phyloP scores from a whole-genome alignment of 768 basidiomycete genomes.

The Coprinopsis sp. region DNA sequence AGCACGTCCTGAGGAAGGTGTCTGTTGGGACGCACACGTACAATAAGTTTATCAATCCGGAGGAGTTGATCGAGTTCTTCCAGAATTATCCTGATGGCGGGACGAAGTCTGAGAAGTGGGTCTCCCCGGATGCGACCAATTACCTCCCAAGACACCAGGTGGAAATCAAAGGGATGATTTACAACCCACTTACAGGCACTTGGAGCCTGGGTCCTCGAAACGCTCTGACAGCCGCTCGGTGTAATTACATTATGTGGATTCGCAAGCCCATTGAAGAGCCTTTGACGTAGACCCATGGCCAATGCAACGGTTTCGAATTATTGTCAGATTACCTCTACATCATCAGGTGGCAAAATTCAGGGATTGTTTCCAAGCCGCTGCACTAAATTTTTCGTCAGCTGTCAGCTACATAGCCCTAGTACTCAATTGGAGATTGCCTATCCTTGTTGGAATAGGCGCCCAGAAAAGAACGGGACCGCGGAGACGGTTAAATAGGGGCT shows the following conservation, averaged over 20 bases:
- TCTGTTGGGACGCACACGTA: conserved; percentile 87
- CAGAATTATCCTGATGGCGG: conserved; percentile 41
- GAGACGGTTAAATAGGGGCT: no score
- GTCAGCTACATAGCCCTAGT: no score
- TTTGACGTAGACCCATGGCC: background rate
- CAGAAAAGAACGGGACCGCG: no score
- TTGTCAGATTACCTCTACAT: no score
- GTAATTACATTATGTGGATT: conserved; percentile 89
- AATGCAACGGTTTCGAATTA: no score
- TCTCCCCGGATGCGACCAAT: conserved; percentile 40
- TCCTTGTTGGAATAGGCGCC: no score
- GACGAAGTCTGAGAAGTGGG: conserved; percentile 38
- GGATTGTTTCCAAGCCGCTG: no score
- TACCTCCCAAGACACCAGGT: conserved; percentile 62
- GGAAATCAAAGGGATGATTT: conserved; percentile 76
- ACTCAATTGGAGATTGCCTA: no score
- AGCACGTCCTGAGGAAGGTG: conserved; percentile 76
- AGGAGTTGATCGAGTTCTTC: conserved; percentile 84
- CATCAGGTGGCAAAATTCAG: no score
- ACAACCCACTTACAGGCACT: conserved; percentile 61
- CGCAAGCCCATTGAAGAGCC: conserved; percentile 52
- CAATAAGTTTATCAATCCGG: conserved; percentile 83
- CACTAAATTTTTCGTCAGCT: no score
- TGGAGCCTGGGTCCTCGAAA: conserved; percentile 68
- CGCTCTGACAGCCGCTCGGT: conserved; percentile 49